Conservation (phyloP, 2,329 filamentous ascomycete species). For the Aspergillus caelatus region DNA sequence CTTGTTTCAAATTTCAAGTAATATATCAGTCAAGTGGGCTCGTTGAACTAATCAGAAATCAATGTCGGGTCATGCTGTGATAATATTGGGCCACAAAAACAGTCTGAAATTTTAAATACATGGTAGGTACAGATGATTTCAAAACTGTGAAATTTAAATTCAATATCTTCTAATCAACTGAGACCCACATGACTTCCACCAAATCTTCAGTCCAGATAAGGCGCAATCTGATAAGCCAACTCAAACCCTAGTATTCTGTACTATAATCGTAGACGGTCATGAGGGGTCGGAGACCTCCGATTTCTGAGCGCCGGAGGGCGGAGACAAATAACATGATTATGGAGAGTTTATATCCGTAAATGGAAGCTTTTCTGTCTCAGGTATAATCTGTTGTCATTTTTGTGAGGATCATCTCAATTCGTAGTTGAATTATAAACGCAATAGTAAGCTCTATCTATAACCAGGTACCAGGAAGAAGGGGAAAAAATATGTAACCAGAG, state of each 20-base stretch:
- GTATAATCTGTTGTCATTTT: not conserved
- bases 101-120: not conserved
- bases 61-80: not conserved
- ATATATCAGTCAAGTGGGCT: not conserved
- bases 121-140: not conserved
- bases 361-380: no score
- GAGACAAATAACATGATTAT: not conserved
- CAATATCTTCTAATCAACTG: not conserved
- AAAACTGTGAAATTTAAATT: not conserved
- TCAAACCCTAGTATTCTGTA: not conserved
- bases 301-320: not conserved
- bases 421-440: constrained; percentile 7
- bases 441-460: constrained; percentile 3
- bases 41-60: not conserved
- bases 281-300: not conserved
- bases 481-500: not conserved
- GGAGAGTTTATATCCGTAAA: no score
- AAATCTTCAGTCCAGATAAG: not conserved
- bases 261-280: not conserved
- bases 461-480: constrained; percentile 1
- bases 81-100: not conserved
- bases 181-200: not conserved
- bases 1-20: not conserved
- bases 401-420: constrained; percentile 2
- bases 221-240: not conserved